Conservation (phyloP, 2,329 filamentous ascomycete genomes). For the Penicillium italicum region DNA sequence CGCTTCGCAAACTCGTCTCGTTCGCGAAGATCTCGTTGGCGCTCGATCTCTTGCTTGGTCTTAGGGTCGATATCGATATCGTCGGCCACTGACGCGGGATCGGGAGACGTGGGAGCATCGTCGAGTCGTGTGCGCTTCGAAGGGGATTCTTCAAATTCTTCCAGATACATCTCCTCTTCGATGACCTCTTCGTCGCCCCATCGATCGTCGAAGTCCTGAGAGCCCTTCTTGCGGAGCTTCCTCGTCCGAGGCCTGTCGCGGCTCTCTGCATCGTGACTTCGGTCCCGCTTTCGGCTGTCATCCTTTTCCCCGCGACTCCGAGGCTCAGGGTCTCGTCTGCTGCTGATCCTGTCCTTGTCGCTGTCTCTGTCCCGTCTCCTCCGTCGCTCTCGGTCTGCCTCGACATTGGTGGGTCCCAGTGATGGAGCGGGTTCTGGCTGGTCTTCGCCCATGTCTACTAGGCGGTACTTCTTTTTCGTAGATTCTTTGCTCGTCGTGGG, state of each 20-base stretch:
- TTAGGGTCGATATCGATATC: conserved; percentile 56
- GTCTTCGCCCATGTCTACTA: conserved; percentile 55
- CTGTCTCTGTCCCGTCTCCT: conserved; percentile 19
- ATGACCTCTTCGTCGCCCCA: conserved; percentile 73
- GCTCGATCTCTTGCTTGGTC: conserved; percentile 55
- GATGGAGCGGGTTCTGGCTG: conserved; percentile 26
- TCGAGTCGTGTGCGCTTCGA: conserved; percentile 69
- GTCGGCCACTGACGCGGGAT: conserved; percentile 33
- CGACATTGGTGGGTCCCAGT: conserved; percentile 34
- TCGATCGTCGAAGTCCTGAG: conserved; percentile 65
- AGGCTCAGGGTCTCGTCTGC: conserved; percentile 17
- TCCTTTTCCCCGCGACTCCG: conserved; percentile 33
- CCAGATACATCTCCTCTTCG: conserved; percentile 37
- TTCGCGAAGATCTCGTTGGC: conserved; percentile 67
- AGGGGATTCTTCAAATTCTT: conserved; percentile 65
- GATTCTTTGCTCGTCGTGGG: conserved; percentile 26
- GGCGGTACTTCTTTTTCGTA: conserved; percentile 50
- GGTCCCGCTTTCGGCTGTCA: conserved; percentile 39
- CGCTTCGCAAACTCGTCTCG: conserved; percentile 76
- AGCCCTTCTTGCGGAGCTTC: conserved; percentile 50
- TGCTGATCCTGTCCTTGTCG: conserved; percentile 24
- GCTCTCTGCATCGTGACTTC: conserved; percentile 35
- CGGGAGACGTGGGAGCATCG: conserved; percentile 42
- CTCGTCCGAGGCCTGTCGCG: conserved; percentile 47
- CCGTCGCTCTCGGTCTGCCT: conserved; percentile 35